phyloP scores from a whole-genome alignment of 2,329 filamentous ascomycete genomes.

The Bipolaris victoriae region DNA sequence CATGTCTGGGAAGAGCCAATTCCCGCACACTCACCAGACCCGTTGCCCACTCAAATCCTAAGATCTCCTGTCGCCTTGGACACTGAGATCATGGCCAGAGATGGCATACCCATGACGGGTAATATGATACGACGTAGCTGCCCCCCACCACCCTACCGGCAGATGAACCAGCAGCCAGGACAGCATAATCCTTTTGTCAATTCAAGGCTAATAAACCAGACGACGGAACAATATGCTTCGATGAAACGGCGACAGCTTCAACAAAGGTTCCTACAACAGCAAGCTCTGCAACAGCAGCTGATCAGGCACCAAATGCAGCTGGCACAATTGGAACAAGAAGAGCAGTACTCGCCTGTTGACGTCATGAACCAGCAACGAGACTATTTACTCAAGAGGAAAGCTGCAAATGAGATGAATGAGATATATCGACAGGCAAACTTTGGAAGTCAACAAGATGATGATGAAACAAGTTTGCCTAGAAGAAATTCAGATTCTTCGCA shows the following conservation, averaged over 20 bases:
- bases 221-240: not conserved
- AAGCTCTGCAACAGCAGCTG: not conserved
- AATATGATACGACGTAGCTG: not conserved
- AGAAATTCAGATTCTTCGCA: not conserved
- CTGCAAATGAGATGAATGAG: not conserved
- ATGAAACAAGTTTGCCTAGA: too few species aligned
- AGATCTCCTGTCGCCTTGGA: conserved; percentile 18
- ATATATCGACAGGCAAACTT: not conserved
- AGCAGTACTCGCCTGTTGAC: not conserved
- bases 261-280: not conserved
- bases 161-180: not conserved
- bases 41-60: not conserved
- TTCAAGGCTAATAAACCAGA: not conserved
- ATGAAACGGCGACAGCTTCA: not conserved
- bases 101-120: conserved; percentile 22
- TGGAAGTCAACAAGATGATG: not conserved
- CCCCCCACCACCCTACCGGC: not conserved
- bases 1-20: conserved; percentile 17
- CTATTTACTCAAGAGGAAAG: not conserved
- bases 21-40: not conserved
- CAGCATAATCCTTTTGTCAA: not conserved
- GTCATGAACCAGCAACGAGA: not conserved
- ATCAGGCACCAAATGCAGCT: not conserved
- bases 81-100: conserved; percentile 14
- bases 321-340: not conserved